Evolutionary conservation across 495 filamentous ascomycete genomes (phyloP).

Genomic region (Clohesyomyces aquaticus): DNA sequence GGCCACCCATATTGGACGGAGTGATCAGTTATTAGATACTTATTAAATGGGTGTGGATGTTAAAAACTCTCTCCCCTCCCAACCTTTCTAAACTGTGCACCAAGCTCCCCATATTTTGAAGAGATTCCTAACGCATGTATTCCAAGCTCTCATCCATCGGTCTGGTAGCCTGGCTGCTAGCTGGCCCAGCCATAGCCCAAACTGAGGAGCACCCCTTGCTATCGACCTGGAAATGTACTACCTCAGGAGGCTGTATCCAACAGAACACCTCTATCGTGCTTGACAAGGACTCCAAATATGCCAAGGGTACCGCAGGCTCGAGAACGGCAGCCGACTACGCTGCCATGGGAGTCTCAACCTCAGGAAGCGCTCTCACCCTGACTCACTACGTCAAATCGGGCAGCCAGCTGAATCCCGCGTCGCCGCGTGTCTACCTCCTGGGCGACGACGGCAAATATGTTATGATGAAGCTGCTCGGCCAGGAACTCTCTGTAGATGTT

Average conservation of each 20-base stretch:
- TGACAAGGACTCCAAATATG: constrained; percentile 37
- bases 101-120: constrained; percentile 14
- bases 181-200: constrained; percentile 36
- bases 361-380: constrained; percentile 40
- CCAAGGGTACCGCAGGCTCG: constrained; percentile 31
- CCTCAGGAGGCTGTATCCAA: constrained; percentile 36
- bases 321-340: constrained; percentile 38
- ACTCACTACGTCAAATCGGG: constrained; percentile 25
- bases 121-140: constrained; percentile 18
- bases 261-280: constrained; percentile 43
- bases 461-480: constrained; percentile 59
- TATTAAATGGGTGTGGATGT: constrained; percentile 8
- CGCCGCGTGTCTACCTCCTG: constrained; percentile 45
- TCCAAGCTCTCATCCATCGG: constrained; percentile 18
- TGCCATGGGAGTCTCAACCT: constrained; percentile 39
- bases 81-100: constrained; percentile 10
- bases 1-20: constrained; percentile 6
- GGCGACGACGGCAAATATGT: constrained; percentile 58
- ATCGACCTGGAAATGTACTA: constrained; percentile 41
- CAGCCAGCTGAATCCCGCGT: constrained; percentile 38
- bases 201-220: constrained; percentile 40
- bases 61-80: constrained; percentile 21
- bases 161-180: constrained; percentile 26
- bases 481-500: constrained; percentile 67
- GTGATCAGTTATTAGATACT: constrained; percentile 16